Evolutionary conservation across 306 rosid genomes (phyloP).

Genomic region (Dryas drummondii): DNA sequence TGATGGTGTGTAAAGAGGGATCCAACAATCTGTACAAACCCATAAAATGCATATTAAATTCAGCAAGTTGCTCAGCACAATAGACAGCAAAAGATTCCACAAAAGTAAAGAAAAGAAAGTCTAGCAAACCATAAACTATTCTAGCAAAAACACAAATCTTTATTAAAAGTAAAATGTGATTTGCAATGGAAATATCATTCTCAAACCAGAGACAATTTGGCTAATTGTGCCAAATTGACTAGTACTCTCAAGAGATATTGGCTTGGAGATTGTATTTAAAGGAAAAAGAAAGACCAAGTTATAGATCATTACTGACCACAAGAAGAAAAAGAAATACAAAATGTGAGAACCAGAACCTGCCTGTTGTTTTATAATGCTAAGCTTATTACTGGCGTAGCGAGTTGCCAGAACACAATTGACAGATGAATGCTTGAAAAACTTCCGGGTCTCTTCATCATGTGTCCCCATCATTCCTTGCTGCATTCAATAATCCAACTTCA

Average conservation of each 20-base stretch:
- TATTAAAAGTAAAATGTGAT: background rate
- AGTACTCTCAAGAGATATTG: background rate
- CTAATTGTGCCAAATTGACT: background rate
- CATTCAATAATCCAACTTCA: conserved; percentile 27
- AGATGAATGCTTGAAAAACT: conserved; percentile 89
- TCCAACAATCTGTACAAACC: conserved; percentile 70
- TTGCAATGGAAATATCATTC: background rate
- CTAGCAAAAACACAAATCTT: background rate
- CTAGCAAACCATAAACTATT: background rate
- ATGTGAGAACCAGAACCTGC: conserved; percentile 34
- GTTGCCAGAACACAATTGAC: conserved; percentile 83
- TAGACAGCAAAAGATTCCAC: conserved; percentile 2
- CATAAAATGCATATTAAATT: conserved; percentile 32
- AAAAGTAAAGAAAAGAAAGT: background rate
- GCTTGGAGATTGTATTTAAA: background rate
- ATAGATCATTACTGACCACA: too few relatives aligned
- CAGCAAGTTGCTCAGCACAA: conserved; percentile 16
- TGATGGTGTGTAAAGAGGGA: conserved; percentile 92
- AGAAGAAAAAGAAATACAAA: background rate
- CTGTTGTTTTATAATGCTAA: conserved; percentile 72
- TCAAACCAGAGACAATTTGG: background rate
- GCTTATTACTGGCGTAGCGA: conserved; percentile 77
- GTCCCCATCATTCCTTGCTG: conserved; percentile 86
- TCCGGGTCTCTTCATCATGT: conserved; percentile 84
- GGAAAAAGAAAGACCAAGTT: background rate